Conservation (phyloP, 1,284 basidiomycete genomes). For the Flammula alnicola region DNA sequence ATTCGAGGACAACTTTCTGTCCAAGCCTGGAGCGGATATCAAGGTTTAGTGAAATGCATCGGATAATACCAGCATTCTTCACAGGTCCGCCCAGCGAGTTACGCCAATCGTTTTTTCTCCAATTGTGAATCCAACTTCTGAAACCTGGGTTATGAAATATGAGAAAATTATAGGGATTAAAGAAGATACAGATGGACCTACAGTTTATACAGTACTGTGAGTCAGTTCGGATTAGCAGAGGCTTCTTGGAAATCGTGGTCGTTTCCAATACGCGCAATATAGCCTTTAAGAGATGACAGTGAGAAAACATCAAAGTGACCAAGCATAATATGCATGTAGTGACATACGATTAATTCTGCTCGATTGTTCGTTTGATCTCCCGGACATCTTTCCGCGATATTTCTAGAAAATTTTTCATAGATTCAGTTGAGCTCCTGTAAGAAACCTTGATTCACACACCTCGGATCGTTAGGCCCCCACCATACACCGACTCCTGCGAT, state of each 20-base stretch:
- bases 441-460: conserved; percentile 42
- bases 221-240: conserved; percentile 75
- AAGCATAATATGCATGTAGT: conserved; percentile 6
- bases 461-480: conserved; percentile 67
- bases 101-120: conserved; percentile 59
- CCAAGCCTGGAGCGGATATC: conserved; percentile 50
- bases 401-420: conserved; percentile 47
- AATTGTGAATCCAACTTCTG: conserved; percentile 63
- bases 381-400: conserved; percentile 78
- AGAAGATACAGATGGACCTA: conserved; percentile 32
- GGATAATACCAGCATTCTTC: conserved; percentile 68
- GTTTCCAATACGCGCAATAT: conserved; percentile 76
- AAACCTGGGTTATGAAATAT: conserved; percentile 51
- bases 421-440: not conserved
- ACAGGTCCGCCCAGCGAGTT: conserved; percentile 56
- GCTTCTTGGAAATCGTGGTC: conserved; percentile 53
- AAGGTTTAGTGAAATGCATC: conserved; percentile 61
- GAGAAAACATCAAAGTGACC: not conserved
- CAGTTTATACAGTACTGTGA: conserved; percentile 78
- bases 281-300: conserved; percentile 51
- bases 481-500: conserved; percentile 79
- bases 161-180: not conserved
- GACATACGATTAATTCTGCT: conserved; percentile 79
- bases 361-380: conserved; percentile 89
- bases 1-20: conserved; percentile 59